Evolutionary conservation across 1,284 basidiomycete genomes (phyloP).

Genomic region (Anthracocystis setariae): DNA sequence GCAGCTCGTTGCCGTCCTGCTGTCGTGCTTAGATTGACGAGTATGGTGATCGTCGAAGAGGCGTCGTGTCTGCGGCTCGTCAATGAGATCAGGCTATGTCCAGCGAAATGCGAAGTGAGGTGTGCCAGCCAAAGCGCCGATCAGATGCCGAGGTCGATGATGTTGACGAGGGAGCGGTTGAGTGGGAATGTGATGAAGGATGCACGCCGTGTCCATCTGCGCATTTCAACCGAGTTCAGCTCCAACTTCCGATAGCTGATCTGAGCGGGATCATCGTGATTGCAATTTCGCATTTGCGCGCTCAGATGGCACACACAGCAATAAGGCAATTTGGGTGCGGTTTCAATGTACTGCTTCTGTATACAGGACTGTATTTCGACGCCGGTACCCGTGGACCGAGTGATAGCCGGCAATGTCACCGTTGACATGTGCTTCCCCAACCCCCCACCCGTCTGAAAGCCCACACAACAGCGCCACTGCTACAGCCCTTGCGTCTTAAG

Average conservation of each 20-base stretch:
- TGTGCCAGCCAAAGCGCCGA: not conserved
- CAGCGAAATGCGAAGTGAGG: not conserved
- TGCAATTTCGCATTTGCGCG: not conserved
- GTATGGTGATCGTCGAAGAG: conserved; percentile 30
- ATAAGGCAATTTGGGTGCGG: too few species aligned
- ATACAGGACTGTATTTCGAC: too few species aligned
- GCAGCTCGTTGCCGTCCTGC: conserved; percentile 36
- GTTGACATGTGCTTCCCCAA: not conserved
- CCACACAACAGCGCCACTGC: not conserved
- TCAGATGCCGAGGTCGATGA: not conserved
- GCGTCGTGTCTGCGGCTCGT: not conserved
- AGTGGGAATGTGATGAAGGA: not conserved
- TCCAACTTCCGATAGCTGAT: conserved; percentile 9
- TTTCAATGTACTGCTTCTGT: too few species aligned
- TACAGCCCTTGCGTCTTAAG: not conserved
- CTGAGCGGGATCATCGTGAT: conserved; percentile 2
- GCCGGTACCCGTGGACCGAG: not conserved
- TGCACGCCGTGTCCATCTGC: not conserved
- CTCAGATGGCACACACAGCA: not conserved
- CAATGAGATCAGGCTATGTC: not conserved
- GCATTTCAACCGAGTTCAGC: not conserved
- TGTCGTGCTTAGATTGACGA: conserved; percentile 16
- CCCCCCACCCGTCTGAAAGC: not conserved
- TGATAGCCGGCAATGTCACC: not conserved
- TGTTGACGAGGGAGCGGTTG: not conserved